Evolutionary conservation across 441 rosid genomes (phyloP).

Genomic region (Pelargonium fulgidum): DNA sequence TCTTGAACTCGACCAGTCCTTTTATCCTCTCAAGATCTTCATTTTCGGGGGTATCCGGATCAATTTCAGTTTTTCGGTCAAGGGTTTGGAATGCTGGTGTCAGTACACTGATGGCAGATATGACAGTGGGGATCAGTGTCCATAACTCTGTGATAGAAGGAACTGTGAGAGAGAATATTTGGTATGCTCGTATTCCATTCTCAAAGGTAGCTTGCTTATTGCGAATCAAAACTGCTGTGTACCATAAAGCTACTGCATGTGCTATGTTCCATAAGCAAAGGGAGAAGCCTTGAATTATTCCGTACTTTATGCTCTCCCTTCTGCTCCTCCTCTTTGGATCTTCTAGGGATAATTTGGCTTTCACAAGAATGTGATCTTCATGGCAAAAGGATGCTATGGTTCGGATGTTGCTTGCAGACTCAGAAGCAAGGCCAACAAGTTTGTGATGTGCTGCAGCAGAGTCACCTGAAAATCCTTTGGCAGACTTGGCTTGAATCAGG

Average conservation of each 20-base stretch:
- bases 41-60: slow-evolving; percentile 33
- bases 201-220: slow-evolving; percentile 38
- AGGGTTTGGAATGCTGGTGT: slow-evolving; percentile 54
- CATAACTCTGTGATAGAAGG: slow-evolving; percentile 71
- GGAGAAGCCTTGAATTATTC: slow-evolving; percentile 58
- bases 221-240: slow-evolving; percentile 37
- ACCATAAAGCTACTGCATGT: slow-evolving; percentile 70
- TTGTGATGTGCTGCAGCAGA: slow-evolving; percentile 45
- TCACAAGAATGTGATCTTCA: slow-evolving; percentile 45
- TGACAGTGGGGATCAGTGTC: slow-evolving; percentile 53
- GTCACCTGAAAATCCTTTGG: slow-evolving; percentile 59
- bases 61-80: slow-evolving; percentile 45
- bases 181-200: slow-evolving; percentile 53
- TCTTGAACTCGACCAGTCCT: slow-evolving; percentile 41
- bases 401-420: slow-evolving; percentile 49
- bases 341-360: slow-evolving; percentile 38
- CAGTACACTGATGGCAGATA: slow-evolving; percentile 46
- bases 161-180: slow-evolving; percentile 65
- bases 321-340: slow-evolving; percentile 35
- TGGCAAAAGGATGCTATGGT: slow-evolving; percentile 62
- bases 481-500: slow-evolving; percentile 57
- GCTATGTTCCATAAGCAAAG: slow-evolving; percentile 72
- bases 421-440: slow-evolving; percentile 47
- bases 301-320: slow-evolving; percentile 45
- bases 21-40: slow-evolving; percentile 23